Evolutionary conservation across 306 rosid genomes (phyloP).

Genomic region (Phaseolus lunatus): DNA sequence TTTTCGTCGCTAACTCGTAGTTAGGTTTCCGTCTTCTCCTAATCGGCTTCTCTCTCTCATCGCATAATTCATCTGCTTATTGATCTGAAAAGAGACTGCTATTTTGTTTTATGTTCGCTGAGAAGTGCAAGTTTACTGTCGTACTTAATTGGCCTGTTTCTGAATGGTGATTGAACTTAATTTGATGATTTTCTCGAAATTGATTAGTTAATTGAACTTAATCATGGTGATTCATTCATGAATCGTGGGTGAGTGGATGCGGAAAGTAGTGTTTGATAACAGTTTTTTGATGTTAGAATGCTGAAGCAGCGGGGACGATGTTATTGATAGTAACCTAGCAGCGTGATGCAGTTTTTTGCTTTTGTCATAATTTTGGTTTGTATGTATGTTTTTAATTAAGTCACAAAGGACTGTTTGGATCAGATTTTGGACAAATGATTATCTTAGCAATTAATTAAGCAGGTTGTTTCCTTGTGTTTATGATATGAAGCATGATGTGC

Average conservation of each 20-base stretch:
- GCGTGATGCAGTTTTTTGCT: neutral
- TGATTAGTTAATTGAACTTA: constrained; percentile 29
- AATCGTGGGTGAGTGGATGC: neutral
- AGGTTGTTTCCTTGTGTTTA: constrained; percentile 22
- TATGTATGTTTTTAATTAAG: constrained; percentile 2
- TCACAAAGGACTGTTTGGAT: constrained; percentile 13
- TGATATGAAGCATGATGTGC: constrained; percentile 24
- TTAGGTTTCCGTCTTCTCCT: constrained; percentile 31
- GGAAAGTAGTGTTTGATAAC: neutral
- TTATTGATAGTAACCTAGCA: constrained; percentile 13
- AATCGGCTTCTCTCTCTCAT: neutral
- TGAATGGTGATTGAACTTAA: neutral
- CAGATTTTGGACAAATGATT: neutral
- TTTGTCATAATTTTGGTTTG: neutral
- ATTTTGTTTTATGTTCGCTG: constrained; percentile 3
- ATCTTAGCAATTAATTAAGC: constrained; percentile 8
- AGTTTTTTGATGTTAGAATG: neutral
- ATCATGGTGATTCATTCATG: neutral
- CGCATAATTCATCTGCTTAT: constrained; percentile 19
- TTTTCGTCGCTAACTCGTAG: neutral
- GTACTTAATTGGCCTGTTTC: constrained; percentile 14
- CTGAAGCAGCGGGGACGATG: neutral
- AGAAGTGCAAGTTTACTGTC: neutral
- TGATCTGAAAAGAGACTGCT: constrained; percentile 36
- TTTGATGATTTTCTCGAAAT: constrained; percentile 5